A percentile compares a stretch with the other conserved stretches of the same genome.
phyloP scores from a whole-genome alignment of 2,329 filamentous ascomycete genomes.

The Neobulgaria alba region DNA sequence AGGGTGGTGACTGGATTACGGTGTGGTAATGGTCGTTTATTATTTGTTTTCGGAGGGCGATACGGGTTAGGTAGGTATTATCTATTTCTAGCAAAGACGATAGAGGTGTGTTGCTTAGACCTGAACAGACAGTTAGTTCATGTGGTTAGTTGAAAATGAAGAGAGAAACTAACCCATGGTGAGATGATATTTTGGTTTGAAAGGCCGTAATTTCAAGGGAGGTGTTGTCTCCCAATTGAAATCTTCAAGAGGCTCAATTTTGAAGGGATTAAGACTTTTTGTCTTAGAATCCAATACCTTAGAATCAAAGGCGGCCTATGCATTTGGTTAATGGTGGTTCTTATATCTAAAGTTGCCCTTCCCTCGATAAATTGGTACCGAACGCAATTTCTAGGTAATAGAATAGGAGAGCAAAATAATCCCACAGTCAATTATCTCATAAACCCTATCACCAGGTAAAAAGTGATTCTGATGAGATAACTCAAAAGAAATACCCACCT shows the following conservation, averaged over 20 bases:
- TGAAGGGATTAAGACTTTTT: slow-evolving; percentile 2
- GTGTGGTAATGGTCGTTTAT: slow-evolving; percentile 36
- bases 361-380: too few species aligned
- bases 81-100: slow-evolving; percentile 52
- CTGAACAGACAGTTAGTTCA: slow-evolving; percentile 28
- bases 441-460: too few species aligned
- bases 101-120: slow-evolving; percentile 41
- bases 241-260: slow-evolving; percentile 32
- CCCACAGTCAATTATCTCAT: too few species aligned
- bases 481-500: too few species aligned
- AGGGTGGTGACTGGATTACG: slow-evolving; percentile 32
- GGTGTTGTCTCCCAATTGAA: slow-evolving; percentile 43
- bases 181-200: slow-evolving; percentile 53
- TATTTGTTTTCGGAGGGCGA: slow-evolving; percentile 39
- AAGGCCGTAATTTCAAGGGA: slow-evolving; percentile 45
- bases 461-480: too few species aligned
- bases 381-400: too few species aligned
- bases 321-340: too few species aligned
- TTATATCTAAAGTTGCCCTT: too few species aligned
- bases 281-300: background rate
- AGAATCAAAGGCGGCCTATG: too few species aligned
- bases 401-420: too few species aligned
- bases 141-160: background rate
- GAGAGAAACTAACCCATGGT: slow-evolving; percentile 45
- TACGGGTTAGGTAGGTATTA: slow-evolving; percentile 45